Percentiles rank a stretch among this genome's conserved stretches.
These are phyloP conservation scores for Penium margaritaceum DNA, from an alignment of 139 green algal genomes.

Conservation along the genomic window DNA sequence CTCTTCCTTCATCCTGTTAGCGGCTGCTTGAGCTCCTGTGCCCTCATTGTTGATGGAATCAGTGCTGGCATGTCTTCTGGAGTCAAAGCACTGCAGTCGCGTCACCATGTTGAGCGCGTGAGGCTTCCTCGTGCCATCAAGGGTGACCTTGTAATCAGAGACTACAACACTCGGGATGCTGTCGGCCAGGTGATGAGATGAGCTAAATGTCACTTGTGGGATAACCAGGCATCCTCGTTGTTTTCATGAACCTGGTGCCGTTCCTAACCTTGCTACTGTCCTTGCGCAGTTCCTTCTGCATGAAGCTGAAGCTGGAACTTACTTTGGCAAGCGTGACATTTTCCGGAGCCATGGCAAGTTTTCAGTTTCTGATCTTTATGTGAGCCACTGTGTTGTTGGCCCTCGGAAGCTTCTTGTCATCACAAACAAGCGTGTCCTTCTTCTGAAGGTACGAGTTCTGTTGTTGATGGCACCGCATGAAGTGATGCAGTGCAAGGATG, in stretches of 20 bases:
- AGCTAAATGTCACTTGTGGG: too few species aligned
- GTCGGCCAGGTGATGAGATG: background rate
- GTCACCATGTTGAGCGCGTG: background rate
- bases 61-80: background rate
- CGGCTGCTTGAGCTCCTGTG: background rate
- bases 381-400: background rate
- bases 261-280: too few species aligned
- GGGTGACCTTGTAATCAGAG: background rate
- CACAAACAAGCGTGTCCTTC: background rate
- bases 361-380: background rate
- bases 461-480: background rate
- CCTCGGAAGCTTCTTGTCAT: background rate
- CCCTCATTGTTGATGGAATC: background rate
- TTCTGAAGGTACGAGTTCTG: background rate
- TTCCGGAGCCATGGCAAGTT: conserved; percentile 3
- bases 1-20: background rate
- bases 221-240: background rate
- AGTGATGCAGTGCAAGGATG: background rate
- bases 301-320: conserved; percentile 1
- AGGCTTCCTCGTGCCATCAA: background rate
- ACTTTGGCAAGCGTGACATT: conserved; percentile 6
- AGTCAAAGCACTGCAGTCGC: background rate
- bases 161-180: background rate
- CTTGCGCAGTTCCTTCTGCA: background rate
- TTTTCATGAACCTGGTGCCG: too few species aligned